Percentiles rank a stretch among this genome's conserved stretches.
These are phyloP conservation scores for Aquilaria agallochum DNA, from an alignment of 441 rosid genomes.

Conservation along the genomic window DNA sequence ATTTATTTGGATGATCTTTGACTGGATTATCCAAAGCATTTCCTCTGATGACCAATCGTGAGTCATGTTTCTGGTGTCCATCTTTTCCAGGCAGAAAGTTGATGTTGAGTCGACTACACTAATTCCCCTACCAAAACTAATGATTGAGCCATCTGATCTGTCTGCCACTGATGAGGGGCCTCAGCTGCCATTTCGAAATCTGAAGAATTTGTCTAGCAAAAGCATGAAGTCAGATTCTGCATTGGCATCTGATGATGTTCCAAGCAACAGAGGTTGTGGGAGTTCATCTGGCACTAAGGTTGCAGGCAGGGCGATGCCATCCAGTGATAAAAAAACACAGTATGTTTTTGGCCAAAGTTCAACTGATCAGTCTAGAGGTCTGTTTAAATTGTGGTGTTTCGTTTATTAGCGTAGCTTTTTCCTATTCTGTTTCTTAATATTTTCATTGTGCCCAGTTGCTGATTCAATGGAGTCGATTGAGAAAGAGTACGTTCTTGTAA, in stretches of 20 bases:
- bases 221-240: constrained; percentile 19
- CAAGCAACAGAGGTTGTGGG: constrained; percentile 19
- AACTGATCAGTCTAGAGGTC: constrained; percentile 43
- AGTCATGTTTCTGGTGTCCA: not conserved
- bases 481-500: constrained; percentile 74
- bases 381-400: constrained; percentile 12
- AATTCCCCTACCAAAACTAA: constrained; percentile 18
- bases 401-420: constrained; percentile 2
- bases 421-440: constrained; percentile 8
- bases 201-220: constrained; percentile 10
- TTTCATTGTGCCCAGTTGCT: constrained; percentile 33
- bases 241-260: constrained; percentile 22
- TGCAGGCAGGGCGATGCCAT: constrained; percentile 24
- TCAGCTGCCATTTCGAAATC: constrained; percentile 19
- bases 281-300: constrained; percentile 28
- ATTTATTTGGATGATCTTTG: not conserved
- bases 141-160: constrained; percentile 26
- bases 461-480: constrained; percentile 72
- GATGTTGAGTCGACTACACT: constrained; percentile 22
- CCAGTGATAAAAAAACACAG: constrained; percentile 30
- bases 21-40: not conserved
- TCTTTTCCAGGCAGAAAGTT: constrained; percentile 38
- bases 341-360: constrained; percentile 33
- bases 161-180: constrained; percentile 33
- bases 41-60: not conserved